phyloP scores from a whole-genome alignment of 306 rosid species.

The Prunus dulcis region DNA sequence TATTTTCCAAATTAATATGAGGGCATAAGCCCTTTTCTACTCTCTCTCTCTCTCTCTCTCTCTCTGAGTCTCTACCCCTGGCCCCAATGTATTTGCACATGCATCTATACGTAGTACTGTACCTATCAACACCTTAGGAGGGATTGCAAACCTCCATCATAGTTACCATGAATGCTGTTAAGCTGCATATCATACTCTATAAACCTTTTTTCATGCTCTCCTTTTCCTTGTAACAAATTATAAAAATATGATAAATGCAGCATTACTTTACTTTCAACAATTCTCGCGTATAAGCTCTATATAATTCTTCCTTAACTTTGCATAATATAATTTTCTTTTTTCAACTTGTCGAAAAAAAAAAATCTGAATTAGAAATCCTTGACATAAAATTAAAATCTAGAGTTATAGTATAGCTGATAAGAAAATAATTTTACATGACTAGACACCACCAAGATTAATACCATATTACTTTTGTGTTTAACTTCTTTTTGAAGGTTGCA shows the following conservation, averaged over 20 bases:
- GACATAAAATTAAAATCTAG: background rate
- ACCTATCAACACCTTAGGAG: background rate
- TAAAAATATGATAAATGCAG: background rate
- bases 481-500: background rate
- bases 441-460: background rate
- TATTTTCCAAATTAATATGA: background rate
- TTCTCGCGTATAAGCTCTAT: background rate
- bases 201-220: background rate
- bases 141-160: conserved; percentile 21
- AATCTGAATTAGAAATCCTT: background rate
- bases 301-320: background rate
- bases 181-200: conserved; percentile 30
- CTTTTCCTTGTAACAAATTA: background rate
- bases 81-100: background rate
- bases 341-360: background rate
- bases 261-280: background rate
- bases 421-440: background rate
- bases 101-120: background rate
- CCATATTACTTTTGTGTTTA: background rate
- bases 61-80: background rate
- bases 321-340: background rate
- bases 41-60: conserved; percentile 9
- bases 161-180: conserved; percentile 17
- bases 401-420: background rate
- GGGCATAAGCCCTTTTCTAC: conserved; percentile 3